Percentiles rank a stretch among this genome's conserved stretches.
These are phyloP conservation scores for Nicotiana attenuata DNA, from an alignment of 257 asterid genomes.

Conservation along the genomic window DNA sequence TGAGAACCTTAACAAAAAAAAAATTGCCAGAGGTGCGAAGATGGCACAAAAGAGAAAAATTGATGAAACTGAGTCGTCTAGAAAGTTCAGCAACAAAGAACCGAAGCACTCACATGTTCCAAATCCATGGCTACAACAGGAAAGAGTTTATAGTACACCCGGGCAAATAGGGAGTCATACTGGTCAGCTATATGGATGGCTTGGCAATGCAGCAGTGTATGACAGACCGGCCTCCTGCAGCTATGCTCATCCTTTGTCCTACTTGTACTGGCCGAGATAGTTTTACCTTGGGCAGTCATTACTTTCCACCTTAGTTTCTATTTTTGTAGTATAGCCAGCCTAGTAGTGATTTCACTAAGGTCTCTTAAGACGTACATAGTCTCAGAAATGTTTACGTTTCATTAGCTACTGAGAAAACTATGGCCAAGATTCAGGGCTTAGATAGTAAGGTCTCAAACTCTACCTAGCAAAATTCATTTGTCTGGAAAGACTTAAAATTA, in stretches of 20 bases:
- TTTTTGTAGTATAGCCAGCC: neutral
- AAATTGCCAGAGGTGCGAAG: neutral
- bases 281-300: neutral
- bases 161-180: conserved; percentile 27
- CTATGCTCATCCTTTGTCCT: conserved; percentile 41
- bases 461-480: neutral
- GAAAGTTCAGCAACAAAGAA: conserved; percentile 38
- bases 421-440: neutral
- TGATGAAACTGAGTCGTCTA: conserved; percentile 39
- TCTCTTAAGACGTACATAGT: neutral
- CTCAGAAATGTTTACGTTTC: neutral
- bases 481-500: neutral
- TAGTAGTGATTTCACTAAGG: neutral
- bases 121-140: conserved; percentile 35
- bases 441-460: neutral
- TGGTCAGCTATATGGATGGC: conserved; percentile 36
- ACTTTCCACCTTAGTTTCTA: neutral
- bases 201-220: conserved; percentile 26
- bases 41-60: conserved; percentile 52
- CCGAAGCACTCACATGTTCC: conserved; percentile 40
- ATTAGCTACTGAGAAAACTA: neutral
- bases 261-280: conserved; percentile 27
- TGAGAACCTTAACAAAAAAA: conserved; percentile 4
- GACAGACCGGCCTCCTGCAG: conserved; percentile 23
- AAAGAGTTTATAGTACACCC: conserved; percentile 21